Evolutionary conservation across 805 yeast genomes (phyloP), one percentile per base, ranked within the genome.

Genomic region (Zygosaccharomyces kombuchaensis): DNA sequence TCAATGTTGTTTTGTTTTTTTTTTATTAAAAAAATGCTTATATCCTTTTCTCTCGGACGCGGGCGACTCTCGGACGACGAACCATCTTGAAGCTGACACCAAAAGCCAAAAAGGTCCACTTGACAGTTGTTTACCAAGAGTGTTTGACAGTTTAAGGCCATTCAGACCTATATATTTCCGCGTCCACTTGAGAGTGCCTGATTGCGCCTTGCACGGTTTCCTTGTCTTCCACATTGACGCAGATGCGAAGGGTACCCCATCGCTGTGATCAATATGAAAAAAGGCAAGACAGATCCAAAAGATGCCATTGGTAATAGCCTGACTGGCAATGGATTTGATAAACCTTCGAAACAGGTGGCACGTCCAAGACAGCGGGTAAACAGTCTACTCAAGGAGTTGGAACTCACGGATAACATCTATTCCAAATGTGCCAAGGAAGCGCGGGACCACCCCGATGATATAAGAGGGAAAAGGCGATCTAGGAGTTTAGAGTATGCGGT

Each of bases 381-480:
- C 12, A 51, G 51, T 21, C 39, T 59, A 16, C 43, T 59, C 34
- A 46, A 50, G 41, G 52, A 48, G 29, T 42, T 59, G 13, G 51
- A 47, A n/a, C 53, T 59, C n/a, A 50, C 54, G 14, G 64, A 59
- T 36, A 57, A 58, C 40, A 41, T 58, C 4, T 59, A 58, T 45
- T 55, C 62, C n/a, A 46, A 56, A 19, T 40, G 46, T 10, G 43
- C 50, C 25, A 48, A 32, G 23, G 42, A 34, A 12, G 46, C 43
- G 16, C 22, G 35, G 21, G 45, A 45, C 22, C 31, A 48, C 14
- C 49, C 47, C 12, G 40, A 43, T 30, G 47, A 34, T 9, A 26
- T 38, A 10, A 44, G 49, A 32, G 32, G 36, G 9, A 45, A 39
- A 8, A 40, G 52, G 35, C 38, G 46, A 25, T 22, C 38, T 8